Evolutionary conservation across 805 yeast genomes (phyloP).

Genomic region (Starmerella etchellsii): DNA sequence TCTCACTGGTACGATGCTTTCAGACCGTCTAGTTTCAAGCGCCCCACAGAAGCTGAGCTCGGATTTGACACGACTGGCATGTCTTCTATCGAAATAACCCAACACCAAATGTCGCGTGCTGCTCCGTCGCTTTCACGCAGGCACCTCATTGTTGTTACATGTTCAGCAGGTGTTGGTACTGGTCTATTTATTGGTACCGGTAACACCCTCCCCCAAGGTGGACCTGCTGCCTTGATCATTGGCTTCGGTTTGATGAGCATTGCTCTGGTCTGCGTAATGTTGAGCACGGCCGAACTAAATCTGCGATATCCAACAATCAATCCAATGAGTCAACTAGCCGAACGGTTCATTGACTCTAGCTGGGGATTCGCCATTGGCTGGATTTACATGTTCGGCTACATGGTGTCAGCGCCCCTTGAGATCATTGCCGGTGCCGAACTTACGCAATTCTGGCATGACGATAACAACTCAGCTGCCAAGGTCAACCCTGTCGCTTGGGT

Average conservation of each 20-base stretch:
- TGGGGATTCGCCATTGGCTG: constrained; percentile 60
- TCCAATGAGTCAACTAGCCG: constrained; percentile 54
- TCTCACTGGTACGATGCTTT: constrained; percentile 13
- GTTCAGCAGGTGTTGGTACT: constrained; percentile 76
- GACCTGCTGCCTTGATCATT: constrained; percentile 44
- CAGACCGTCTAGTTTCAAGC: constrained; percentile 28
- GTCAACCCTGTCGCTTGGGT: constrained; percentile 45
- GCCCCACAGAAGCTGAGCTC: constrained; percentile 30
- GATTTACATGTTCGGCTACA: constrained; percentile 43
- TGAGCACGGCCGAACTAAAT: constrained; percentile 57
- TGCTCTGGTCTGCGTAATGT: constrained; percentile 55
- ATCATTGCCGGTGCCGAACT: constrained; percentile 49
- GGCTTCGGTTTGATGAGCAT: constrained; percentile 61
- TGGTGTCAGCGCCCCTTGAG: constrained; percentile 49
- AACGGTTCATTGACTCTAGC: constrained; percentile 51
- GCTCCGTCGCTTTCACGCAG: constrained; percentile 30
- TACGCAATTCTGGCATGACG: constrained; percentile 42
- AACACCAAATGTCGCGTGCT: constrained; percentile 33
- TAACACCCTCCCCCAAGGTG: constrained; percentile 52
- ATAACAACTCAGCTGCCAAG: constrained; percentile 28
- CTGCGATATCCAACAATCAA: constrained; percentile 52
- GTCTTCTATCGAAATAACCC: constrained; percentile 28
- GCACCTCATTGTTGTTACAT: constrained; percentile 58
- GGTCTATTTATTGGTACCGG: constrained; percentile 72
- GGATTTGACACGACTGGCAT: constrained; percentile 15